phyloP scores from a whole-genome alignment of 345 rosid species.

The Eucalyptus erythrocorys region DNA sequence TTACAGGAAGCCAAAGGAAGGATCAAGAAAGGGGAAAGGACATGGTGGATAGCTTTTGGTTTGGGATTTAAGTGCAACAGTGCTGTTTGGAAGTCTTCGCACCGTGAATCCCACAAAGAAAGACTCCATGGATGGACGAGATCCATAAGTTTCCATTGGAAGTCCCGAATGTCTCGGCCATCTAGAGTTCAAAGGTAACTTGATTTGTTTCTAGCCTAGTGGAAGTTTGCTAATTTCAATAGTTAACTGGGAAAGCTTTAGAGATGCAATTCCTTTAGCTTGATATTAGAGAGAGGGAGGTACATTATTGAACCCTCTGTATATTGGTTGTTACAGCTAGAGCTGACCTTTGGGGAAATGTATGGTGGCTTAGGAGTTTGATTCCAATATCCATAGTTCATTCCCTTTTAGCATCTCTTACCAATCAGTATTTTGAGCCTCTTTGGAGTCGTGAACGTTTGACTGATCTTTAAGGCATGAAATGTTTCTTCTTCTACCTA shows the following conservation, averaged over 20 bases:
- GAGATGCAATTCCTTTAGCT: background rate
- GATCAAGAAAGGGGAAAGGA: slow-evolving; percentile 31
- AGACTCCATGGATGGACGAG: slow-evolving; percentile 44
- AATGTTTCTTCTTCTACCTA: background rate
- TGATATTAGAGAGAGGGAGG: background rate
- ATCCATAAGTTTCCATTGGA: slow-evolving; percentile 30
- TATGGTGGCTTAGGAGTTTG: background rate
- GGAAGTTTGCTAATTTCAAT: background rate
- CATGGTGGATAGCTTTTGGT: slow-evolving; percentile 59
- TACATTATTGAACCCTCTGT: background rate
- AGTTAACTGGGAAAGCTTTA: background rate
- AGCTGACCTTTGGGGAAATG: background rate
- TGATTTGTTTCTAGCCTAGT: background rate
- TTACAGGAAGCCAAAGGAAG: slow-evolving; percentile 50
- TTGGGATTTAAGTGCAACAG: slow-evolving; percentile 59
- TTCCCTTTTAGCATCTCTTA: background rate
- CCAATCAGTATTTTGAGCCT: background rate
- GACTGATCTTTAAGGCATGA: background rate
- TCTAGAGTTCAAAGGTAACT: background rate
- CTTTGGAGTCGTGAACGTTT: background rate
- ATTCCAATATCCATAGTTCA: background rate
- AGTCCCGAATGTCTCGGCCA: slow-evolving; percentile 15
- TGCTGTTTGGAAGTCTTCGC: slow-evolving; percentile 45
- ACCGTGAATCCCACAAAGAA: slow-evolving; percentile 30
- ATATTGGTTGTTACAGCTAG: background rate